phyloP scores from a whole-genome alignment of 1,139 yeast species.

The Hyphopichia buzzinii region DNA sequence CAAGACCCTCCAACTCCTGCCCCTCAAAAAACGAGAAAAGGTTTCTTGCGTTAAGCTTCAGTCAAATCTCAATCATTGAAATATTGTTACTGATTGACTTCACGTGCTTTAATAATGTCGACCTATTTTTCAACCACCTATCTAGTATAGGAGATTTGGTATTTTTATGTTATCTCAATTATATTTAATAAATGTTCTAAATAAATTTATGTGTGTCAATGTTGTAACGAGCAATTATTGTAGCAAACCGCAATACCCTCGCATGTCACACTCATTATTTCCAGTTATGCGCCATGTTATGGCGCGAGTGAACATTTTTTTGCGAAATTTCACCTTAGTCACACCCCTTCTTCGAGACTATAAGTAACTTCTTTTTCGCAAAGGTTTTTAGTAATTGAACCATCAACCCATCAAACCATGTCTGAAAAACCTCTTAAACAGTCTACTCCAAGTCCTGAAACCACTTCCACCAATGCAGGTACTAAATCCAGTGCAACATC shows the following conservation, averaged over 20 bases:
- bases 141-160: not conserved
- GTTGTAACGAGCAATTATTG: too few species aligned
- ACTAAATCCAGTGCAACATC: not conserved
- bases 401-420: not conserved
- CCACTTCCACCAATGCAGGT: not conserved
- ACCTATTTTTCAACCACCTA: not conserved
- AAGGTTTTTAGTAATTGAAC: not conserved
- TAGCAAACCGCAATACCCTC: too few species aligned
- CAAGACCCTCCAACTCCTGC: constrained; percentile 53
- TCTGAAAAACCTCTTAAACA: constrained; percentile 1
- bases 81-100: not conserved
- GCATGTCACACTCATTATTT: not conserved
- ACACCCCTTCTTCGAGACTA: not conserved
- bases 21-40: constrained; percentile 50
- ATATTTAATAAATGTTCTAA: not conserved
- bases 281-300: not conserved
- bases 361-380: not conserved
- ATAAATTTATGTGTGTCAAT: too few species aligned
- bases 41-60: constrained; percentile 45
- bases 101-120: constrained; percentile 1
- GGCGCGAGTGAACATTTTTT: too few species aligned
- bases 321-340: not conserved
- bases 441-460: constrained; percentile 1
- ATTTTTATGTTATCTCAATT: not conserved
- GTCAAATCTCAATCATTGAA: not conserved